phyloP scores from a whole-genome alignment of 169 alveolate species.

The Plasmodium falciparum region DNA sequence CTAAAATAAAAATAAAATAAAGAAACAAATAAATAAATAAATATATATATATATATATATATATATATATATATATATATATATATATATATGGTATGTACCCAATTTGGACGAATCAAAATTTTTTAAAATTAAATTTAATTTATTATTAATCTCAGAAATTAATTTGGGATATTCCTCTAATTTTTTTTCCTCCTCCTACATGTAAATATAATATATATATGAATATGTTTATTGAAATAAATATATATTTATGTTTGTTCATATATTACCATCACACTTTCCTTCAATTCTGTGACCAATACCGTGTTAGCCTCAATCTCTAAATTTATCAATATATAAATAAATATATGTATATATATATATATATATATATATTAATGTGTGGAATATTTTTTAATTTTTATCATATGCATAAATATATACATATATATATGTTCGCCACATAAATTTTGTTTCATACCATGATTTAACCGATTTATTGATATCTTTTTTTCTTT shows the following conservation, averaged over 20 bases:
- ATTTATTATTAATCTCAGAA: slow-evolving; percentile 41
- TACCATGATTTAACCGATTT: slow-evolving; percentile 71
- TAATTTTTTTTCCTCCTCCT: slow-evolving; percentile 73
- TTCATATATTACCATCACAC: slow-evolving; percentile 23
- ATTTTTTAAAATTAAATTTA: slow-evolving; percentile 43
- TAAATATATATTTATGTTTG: not conserved
- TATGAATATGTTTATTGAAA: too few species aligned
- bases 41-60: not conserved
- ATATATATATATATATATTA: not conserved
- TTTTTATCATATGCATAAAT: not conserved
- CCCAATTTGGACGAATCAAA: slow-evolving; percentile 59
- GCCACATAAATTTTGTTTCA: not conserved
- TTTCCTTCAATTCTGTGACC: slow-evolving; percentile 63
- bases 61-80: not conserved
- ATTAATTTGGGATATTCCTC: slow-evolving; percentile 70
- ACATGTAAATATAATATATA: not conserved
- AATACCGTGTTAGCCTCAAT: slow-evolving; percentile 66
- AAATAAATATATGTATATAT: slow-evolving; percentile 3
- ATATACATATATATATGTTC: not conserved
- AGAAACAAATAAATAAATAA: not conserved
- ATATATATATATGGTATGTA: not conserved
- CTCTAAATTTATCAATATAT: not conserved
- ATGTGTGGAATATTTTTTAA: not conserved
- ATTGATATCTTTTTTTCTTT: slow-evolving; percentile 56
- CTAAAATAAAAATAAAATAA: slow-evolving; percentile 4